A percentile compares a stretch with the other conserved stretches of the same genome.
Conservation (phyloP, 1,139 yeast species). For the Cylindricascospora bacillispora region DNA sequence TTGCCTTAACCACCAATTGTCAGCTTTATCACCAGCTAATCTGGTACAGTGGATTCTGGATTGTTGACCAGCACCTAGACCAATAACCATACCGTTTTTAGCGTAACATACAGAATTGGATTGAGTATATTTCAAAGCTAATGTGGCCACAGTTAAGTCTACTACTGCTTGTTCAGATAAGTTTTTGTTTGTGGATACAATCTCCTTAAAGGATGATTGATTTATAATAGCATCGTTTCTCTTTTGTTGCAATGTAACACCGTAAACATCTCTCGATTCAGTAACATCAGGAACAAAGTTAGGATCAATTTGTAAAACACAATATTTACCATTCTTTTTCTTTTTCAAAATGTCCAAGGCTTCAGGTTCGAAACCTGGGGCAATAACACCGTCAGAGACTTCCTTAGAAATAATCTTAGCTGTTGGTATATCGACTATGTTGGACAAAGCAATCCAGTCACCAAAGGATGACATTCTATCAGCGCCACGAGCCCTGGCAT, state of each 20-base stretch:
- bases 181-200: conserved; percentile 74
- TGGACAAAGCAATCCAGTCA: conserved; percentile 93
- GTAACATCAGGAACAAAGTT: conserved; percentile 68
- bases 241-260: conserved; percentile 89
- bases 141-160: conserved; percentile 92
- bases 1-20: conserved; percentile 99
- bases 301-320: conserved; percentile 92
- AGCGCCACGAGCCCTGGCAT: conserved; percentile 99
- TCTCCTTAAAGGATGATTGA: conserved; percentile 77
- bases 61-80: conserved; percentile 98
- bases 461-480: conserved; percentile 99
- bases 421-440: conserved; percentile 91
- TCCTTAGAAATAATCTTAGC: conserved; percentile 95
- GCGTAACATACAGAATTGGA: conserved; percentile 97
- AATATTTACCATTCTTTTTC: conserved; percentile 96
- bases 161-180: conserved; percentile 85
- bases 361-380: conserved; percentile 90
- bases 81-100: conserved; percentile 97
- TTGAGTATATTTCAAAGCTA: conserved; percentile 93
- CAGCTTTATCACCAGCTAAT: conserved; percentile 98
- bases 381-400: conserved; percentile 97
- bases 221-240: conserved; percentile 95
- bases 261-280: conserved; percentile 93
- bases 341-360: conserved; percentile 79
- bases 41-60: conserved; percentile 98